Conservation (phyloP, 169 alveolate genomes). For the Eimeria necatrix region DNA sequence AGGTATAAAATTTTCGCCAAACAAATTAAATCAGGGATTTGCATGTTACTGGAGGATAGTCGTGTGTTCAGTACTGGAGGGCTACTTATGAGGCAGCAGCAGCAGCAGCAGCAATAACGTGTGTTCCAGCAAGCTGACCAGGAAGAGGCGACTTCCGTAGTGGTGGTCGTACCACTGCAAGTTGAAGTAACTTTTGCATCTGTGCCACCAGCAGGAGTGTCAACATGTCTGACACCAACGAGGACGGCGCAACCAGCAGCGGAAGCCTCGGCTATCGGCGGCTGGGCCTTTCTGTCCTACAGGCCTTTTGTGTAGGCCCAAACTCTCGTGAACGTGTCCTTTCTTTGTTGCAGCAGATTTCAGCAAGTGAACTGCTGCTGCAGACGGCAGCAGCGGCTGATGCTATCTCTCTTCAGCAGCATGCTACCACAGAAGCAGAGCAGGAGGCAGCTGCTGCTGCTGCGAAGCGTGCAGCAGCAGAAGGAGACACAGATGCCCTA, state of each 20-base stretch:
- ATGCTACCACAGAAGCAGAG: not conserved
- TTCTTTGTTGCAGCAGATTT: slow-evolving; percentile 2
- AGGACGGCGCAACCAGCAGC: slow-evolving; percentile 14
- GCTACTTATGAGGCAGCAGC: not conserved
- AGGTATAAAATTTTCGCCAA: too few relatives aligned
- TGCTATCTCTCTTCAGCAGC: slow-evolving; percentile 9
- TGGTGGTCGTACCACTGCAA: not conserved
- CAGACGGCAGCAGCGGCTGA: slow-evolving; percentile 32
- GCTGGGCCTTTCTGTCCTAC: not conserved
- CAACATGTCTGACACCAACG: slow-evolving; percentile 39
- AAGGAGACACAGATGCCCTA: slow-evolving; percentile 11
- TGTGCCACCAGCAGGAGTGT: slow-evolving; percentile 11
- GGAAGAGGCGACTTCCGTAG: not conserved
- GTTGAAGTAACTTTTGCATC: not conserved
- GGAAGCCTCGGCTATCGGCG: not conserved
- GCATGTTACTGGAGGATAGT: too few relatives aligned
- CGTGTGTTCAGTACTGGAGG: too few relatives aligned
- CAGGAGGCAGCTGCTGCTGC: not conserved
- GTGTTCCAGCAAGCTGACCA: not conserved
- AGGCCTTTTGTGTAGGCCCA: slow-evolving; percentile 42
- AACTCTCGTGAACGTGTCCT: slow-evolving; percentile 4
- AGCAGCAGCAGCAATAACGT: not conserved
- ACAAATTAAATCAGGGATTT: too few relatives aligned
- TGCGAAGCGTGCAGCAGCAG: not conserved
- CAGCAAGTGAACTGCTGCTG: slow-evolving; percentile 56